Evolutionary conservation across 495 filamentous ascomycete species (phyloP), one percentile per base, ranked within the genome.

Genomic region (Penicillium steckii): DNA sequence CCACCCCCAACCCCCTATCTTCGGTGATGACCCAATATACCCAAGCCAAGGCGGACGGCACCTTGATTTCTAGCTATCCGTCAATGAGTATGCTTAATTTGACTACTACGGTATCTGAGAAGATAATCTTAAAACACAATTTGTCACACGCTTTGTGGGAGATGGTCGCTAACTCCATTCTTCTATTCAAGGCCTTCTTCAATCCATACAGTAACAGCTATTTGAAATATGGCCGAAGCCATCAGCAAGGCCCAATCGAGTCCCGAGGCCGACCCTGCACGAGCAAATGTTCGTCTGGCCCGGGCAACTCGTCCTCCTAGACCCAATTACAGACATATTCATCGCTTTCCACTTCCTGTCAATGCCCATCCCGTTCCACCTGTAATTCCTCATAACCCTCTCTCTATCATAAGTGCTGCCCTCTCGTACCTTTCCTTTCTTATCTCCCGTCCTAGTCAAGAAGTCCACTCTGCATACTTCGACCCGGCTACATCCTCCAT

Each of bases 21-120:
- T 67, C 72, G 64, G 70, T 76, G 77, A 80, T 76, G 68, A 76
- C 66, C 65, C 46, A 61, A 56, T 63, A 68, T 63, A 70, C 27
- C 46, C 56, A 69, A 69, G 68, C 74, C 68, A 67, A 81, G 77
- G 76, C 70, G 70, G 48, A 62, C 56, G 78, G 78, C 76, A 78
- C 79, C 72, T 79, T 86, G 83, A 87, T 85, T 88, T 90, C 84
- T 83, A 76, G 73, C 83, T 74, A 77, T 81, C 82, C 75, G 76
- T 81, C 87, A 64, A 77, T 96, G 91, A 80, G 78, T 75, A 82
- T 78, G 70, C 67, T 67, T 70, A 66, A 81, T 82, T 41, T 80
- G 90, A 95, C 91, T 96, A 95, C 91, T 95, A 95, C 91, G 91
- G 91, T 96, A 95, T 96, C 91, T 95, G 91, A 95, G 82, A 79